Evolutionary conservation across 345 rosid genomes (phyloP).

Genomic region (Chamaenerion angustifolium): DNA sequence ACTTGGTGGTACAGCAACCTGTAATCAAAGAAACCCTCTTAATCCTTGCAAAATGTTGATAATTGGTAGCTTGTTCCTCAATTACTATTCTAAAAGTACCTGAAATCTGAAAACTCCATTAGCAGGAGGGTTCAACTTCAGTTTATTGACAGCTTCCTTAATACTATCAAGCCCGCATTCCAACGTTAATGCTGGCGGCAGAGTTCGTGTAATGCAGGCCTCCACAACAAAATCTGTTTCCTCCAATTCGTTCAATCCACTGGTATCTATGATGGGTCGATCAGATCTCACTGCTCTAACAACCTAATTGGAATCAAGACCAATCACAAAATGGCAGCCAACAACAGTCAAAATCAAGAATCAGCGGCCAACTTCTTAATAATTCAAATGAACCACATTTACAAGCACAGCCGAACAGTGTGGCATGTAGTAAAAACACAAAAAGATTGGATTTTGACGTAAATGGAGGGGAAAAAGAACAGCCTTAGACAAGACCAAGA

Average conservation of each 20-base stretch:
- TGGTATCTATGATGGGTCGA: slow-evolving; percentile 29
- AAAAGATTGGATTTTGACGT: neutral
- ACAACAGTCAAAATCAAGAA: too few species aligned
- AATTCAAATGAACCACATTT: too few species aligned
- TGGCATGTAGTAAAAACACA: too few species aligned
- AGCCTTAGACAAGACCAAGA: neutral
- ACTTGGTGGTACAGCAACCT: slow-evolving; percentile 84
- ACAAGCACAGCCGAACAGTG: too few species aligned
- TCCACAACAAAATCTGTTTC: slow-evolving; percentile 45
- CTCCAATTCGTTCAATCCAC: slow-evolving; percentile 18
- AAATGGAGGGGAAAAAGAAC: neutral
- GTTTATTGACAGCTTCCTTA: slow-evolving; percentile 37
- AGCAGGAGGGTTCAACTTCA: slow-evolving; percentile 55
- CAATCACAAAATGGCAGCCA: too few species aligned
- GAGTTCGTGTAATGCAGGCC: slow-evolving; percentile 46
- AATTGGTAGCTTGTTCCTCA: too few species aligned
- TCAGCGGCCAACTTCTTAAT: too few species aligned
- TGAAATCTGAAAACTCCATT: slow-evolving; percentile 57
- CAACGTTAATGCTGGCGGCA: slow-evolving; percentile 77
- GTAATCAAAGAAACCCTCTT: slow-evolving; percentile 5
- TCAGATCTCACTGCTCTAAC: slow-evolving; percentile 40
- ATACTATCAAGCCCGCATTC: slow-evolving; percentile 49
- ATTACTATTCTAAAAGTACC: slow-evolving; percentile 19
- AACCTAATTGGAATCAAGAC: slow-evolving; percentile 13
- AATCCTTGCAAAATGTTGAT: too few species aligned